Base-by-base conservation (phyloP, 768 basidiomycete genomes). In the Tephrocybe sp. region DNA sequence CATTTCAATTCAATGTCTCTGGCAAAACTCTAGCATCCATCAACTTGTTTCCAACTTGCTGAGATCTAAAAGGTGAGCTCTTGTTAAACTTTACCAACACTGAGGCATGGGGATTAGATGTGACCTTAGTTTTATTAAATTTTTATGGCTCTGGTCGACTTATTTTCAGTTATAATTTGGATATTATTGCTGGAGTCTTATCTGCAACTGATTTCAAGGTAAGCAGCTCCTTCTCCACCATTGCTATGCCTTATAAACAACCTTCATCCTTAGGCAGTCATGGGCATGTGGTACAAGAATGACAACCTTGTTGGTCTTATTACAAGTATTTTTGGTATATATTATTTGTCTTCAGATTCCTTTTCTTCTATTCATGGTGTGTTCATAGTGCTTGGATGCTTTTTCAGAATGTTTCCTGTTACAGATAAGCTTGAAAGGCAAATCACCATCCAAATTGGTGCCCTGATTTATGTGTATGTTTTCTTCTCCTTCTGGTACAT, bases 141-240 rank as follows among this genome's bases (percentile, higher is more conserved):
- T n/a, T n/a, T n/a, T n/a, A n/a, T n/a, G n/a, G n/a, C n/a, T n/a
- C n/a, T n/a, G 73, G 74, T 24, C 71, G 69, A 54, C 71, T 74
- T 23, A 75, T 76, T 46, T 78, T 77, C 52, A 76, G 76, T 53
- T 79, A 78, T 67, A 76, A 78, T 52, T 60, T 78, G 32, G 78
- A 77, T 62, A 76, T 78, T 40, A 78, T 80, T 25, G 77, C 78
- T 2, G 73, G 75, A 0, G 72, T 78, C 0, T 59, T 77, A 28
- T 68, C 74, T 4, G 70, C 72, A 10, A 45, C 61, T 2, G 71
- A 74, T 55, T 73, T 74, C 55, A 62, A 59, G 28, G 70, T 72
- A 48, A n/a, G 63, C 36, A 2, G 28, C n/a, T 25, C 48, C 14
- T 26, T 8, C 23, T 44, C 9, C 10, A 42, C 10, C n/a, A 20